Percentiles rank a stretch among this genome's conserved stretches.
Conservation (phyloP, 768 basidiomycete species). For the Trametes gibbosa region DNA sequence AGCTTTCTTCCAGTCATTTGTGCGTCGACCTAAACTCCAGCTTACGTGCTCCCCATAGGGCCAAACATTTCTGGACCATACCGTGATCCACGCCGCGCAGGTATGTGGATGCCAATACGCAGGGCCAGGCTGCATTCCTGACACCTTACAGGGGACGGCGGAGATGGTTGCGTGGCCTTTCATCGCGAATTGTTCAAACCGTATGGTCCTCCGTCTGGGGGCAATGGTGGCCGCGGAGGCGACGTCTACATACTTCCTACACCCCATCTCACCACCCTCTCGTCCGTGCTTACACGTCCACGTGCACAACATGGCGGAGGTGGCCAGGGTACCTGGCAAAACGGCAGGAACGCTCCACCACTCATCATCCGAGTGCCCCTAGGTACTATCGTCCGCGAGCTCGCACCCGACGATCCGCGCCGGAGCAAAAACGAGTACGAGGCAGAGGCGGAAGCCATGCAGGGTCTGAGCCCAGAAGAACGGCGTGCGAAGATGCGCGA, state of each 20-base stretch:
- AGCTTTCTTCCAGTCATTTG: neutral
- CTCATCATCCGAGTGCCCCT: conserved; percentile 79
- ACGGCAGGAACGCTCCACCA: conserved; percentile 73
- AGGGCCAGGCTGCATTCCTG: neutral
- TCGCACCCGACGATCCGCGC: conserved; percentile 63
- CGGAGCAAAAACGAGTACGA: conserved; percentile 70
- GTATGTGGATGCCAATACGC: conserved; percentile 37
- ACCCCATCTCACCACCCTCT: conserved; percentile 72
- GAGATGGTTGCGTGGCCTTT: conserved; percentile 90
- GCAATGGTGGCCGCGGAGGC: conserved; percentile 87
- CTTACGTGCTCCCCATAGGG: conserved; percentile 44
- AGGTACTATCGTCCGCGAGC: conserved; percentile 84
- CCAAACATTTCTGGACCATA: conserved; percentile 77
- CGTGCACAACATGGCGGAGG: conserved; percentile 63
- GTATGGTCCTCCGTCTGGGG: conserved; percentile 88
- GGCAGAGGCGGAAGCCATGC: conserved; percentile 59
- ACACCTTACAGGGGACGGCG: conserved; percentile 67
- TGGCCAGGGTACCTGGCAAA: conserved; percentile 86
- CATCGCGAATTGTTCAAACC: conserved; percentile 85
- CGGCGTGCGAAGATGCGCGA: conserved; percentile 60
- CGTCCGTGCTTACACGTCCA: conserved; percentile 65
- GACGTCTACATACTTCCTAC: conserved; percentile 84
- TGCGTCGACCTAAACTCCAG: neutral
- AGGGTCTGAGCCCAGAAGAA: conserved; percentile 46
- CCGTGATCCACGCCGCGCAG: conserved; percentile 73